Conservation (phyloP, 1,284 basidiomycete species). For the Rhodotorula sp. region DNA sequence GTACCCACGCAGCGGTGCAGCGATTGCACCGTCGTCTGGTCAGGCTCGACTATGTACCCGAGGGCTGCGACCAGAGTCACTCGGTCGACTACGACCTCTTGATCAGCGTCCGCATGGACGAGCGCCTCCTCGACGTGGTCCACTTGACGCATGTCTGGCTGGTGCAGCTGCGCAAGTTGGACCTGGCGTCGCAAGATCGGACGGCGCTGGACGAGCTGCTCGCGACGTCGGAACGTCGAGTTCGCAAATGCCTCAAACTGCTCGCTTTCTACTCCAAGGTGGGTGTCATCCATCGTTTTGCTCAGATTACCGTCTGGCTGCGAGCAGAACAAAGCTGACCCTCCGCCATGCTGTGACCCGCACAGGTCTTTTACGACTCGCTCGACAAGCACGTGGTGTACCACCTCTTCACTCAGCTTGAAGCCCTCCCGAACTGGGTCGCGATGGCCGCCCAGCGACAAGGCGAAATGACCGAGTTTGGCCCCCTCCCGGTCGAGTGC, state of each 20-base stretch:
- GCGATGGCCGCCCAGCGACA: conserved; percentile 30
- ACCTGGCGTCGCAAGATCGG: conserved; percentile 11
- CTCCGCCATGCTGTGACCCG: too few relatives aligned
- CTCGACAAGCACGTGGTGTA: conserved; percentile 37
- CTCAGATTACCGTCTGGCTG: neutral
- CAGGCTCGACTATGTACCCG: conserved; percentile 15
- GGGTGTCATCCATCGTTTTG: neutral
- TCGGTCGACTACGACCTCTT: conserved; percentile 35
- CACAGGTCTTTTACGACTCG: conserved; percentile 27
- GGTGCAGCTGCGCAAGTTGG: conserved; percentile 1
- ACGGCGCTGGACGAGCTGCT: conserved; percentile 18
- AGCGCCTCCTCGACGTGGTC: conserved; percentile 36
- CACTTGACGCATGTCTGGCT: conserved; percentile 37
- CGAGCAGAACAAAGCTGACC: neutral
- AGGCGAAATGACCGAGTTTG: conserved; percentile 30
- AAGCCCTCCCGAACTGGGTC: conserved; percentile 33
- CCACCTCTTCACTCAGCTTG: conserved; percentile 38
- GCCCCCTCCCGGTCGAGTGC: conserved; percentile 28
- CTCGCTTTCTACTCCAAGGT: conserved; percentile 38
- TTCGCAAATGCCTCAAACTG: conserved; percentile 36
- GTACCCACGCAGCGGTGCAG: conserved; percentile 33
- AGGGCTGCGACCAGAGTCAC: conserved; percentile 23
- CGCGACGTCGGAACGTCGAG: conserved; percentile 29
- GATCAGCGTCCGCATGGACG: conserved; percentile 38
- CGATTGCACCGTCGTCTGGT: conserved; percentile 21